Percentiles rank a stretch among this genome's conserved stretches.
These are phyloP conservation scores for Bidens hawaiensis DNA, from an alignment of 140 eudicot species.

Conservation along the genomic window DNA sequence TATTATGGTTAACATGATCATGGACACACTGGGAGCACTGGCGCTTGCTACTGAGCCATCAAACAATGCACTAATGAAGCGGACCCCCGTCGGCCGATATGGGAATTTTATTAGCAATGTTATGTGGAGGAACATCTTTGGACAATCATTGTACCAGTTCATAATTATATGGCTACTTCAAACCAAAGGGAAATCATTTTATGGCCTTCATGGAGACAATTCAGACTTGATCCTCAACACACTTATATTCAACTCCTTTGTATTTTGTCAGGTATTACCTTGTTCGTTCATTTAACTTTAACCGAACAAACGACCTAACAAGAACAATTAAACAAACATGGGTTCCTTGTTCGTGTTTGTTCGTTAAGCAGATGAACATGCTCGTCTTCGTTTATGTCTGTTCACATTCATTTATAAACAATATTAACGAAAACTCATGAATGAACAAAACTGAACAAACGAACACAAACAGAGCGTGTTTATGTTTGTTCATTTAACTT, in stretches of 20 bases:
- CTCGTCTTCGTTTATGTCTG: too few species aligned
- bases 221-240: conserved; percentile 63
- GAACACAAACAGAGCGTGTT: too few species aligned
- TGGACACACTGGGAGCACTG: conserved; percentile 54
- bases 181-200: conserved; percentile 47
- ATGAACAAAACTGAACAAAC: too few species aligned
- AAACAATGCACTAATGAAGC: conserved; percentile 37
- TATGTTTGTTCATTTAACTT: too few species aligned
- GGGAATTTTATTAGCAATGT: conserved; percentile 73
- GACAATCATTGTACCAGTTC: conserved; percentile 80
- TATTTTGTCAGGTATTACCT: conserved; percentile 68
- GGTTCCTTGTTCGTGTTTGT: too few species aligned
- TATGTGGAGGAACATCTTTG: conserved; percentile 94
- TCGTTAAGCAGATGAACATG: too few species aligned
- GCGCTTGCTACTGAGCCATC: conserved; percentile 55
- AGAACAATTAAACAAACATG: too few species aligned
- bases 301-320: too few species aligned
- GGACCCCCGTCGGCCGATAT: conserved; percentile 50
- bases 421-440: too few species aligned
- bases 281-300: too few species aligned
- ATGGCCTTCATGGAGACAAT: conserved; percentile 39
- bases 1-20: conserved; percentile 50
- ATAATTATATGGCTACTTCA: conserved; percentile 70
- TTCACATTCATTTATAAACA: too few species aligned
- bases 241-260: conserved; percentile 80